phyloP scores from a whole-genome alignment of 805 yeast species.

The Wickerhamiella occidentalis region DNA sequence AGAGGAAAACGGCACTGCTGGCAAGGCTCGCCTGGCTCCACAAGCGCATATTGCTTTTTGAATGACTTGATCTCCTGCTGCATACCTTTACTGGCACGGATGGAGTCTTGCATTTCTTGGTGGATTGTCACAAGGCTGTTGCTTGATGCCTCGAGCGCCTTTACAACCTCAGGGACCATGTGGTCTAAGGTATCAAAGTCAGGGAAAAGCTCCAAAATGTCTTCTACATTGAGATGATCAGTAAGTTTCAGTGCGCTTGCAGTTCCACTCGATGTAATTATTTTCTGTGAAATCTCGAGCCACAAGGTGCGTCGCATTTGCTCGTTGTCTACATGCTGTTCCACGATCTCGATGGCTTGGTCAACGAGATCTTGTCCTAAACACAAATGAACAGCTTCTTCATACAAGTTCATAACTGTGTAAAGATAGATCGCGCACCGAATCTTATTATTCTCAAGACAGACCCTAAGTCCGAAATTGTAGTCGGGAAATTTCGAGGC shows the following conservation, averaged over 20 bases:
- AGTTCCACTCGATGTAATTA: slow-evolving; percentile 25
- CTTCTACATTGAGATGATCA: slow-evolving; percentile 46
- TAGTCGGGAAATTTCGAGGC: slow-evolving; percentile 34
- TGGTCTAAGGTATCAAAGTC: slow-evolving; percentile 71
- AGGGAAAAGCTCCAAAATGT: slow-evolving; percentile 72
- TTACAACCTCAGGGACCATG: slow-evolving; percentile 71
- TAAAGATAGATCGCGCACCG: slow-evolving; percentile 65
- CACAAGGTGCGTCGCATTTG: slow-evolving; percentile 57
- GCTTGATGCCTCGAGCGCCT: slow-evolving; percentile 65
- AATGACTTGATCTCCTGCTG: slow-evolving; percentile 43
- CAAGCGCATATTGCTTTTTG: slow-evolving; percentile 43
- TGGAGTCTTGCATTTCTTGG: slow-evolving; percentile 62
- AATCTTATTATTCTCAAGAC: slow-evolving; percentile 45
- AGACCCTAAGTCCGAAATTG: slow-evolving; percentile 63
- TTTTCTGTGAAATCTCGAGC: slow-evolving; percentile 47
- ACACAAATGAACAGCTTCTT: slow-evolving; percentile 71
- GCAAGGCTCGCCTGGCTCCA: slow-evolving; percentile 81
- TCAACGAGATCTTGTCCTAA: slow-evolving; percentile 43
- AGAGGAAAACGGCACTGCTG: slow-evolving; percentile 55
- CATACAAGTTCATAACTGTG: slow-evolving; percentile 53
- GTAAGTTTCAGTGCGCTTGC: slow-evolving; percentile 22
- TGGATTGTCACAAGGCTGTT: slow-evolving; percentile 51
- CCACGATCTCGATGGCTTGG: slow-evolving; percentile 46
- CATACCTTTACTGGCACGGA: slow-evolving; percentile 46
- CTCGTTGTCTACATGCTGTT: slow-evolving; percentile 38